Base-by-base conservation (phyloP, 179 eudicot genomes). In the Pouteria campechiana region DNA sequence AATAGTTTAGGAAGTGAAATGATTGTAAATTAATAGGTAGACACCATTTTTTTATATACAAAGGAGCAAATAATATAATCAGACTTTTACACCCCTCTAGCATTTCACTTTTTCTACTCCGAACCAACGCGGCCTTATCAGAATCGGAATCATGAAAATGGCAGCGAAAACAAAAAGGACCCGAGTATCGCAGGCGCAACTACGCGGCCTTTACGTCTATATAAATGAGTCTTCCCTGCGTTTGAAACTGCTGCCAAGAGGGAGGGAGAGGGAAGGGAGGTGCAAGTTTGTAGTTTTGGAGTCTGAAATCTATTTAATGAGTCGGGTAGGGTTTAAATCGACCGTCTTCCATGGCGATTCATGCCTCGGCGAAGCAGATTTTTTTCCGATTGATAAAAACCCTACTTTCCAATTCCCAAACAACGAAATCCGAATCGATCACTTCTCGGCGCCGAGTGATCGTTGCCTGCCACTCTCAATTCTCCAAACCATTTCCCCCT, bases 401-500 rank as follows among this genome's bases (percentile, higher is more conserved):
- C 57, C 62, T 32, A 61, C 41, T 20, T 81, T 78, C 38, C 68
- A 53, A 18, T 89, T 89, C 57, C 95, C 95, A 0, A 76, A 74
- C 54, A 79, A 89, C 54, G 86, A 85, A 59, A 89, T 89, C 41
- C 81, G 93, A 17, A 85, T 89, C 37, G 70, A 58, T 17, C 75
- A 70, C 42, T 38, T 74, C 27, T 67, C 97, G 0, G 76, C 69
- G 0, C 30, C 33, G 5, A 76, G 86, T 19, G 95, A 89, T 24
- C 67, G 95, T 9, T 81, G 93, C 22, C 74, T 61, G 7, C 98
- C 98, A 22, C 68, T 90, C 1, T 72, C 95, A 7, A 62, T 90
- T 28, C 74, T 90, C 44, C 93, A 74, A 32, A 70, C 90, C 6
- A 66, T 86, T 25, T 72, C 90, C 2, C 58, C 83, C 1, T 79